Conservation (phyloP, 306 rosid genomes). For the Quercus bicolor region DNA sequence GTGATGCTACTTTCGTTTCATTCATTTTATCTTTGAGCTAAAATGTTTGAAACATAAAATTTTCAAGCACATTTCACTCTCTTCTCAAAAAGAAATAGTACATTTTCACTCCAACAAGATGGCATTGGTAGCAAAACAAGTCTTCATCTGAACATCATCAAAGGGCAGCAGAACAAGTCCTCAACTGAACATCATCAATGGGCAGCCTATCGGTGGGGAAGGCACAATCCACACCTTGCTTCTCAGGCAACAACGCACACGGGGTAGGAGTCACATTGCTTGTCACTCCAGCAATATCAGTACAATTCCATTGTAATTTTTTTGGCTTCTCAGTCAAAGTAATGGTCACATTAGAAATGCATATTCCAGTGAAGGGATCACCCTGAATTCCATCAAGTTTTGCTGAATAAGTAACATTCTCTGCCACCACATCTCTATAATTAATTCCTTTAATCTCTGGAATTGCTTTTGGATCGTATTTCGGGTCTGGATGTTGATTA, state of each 20-base stretch:
- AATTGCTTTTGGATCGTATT: slow-evolving; percentile 53
- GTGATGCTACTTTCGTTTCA: too few species aligned
- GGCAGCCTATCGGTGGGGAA: slow-evolving; percentile 49
- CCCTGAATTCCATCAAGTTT: slow-evolving; percentile 47
- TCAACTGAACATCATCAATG: slow-evolving; percentile 49
- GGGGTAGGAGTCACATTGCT: slow-evolving; percentile 55
- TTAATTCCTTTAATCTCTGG: slow-evolving; percentile 50
- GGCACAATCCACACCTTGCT: slow-evolving; percentile 29
- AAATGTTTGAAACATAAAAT: too few species aligned
- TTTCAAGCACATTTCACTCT: too few species aligned
- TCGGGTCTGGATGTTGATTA: slow-evolving; percentile 42
- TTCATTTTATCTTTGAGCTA: too few species aligned
- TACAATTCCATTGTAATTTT: slow-evolving; percentile 64
- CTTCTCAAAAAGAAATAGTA: too few species aligned
- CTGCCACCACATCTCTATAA: slow-evolving; percentile 46
- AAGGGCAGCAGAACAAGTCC: slow-evolving; percentile 32
- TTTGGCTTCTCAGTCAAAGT: slow-evolving; percentile 13
- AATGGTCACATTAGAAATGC: slow-evolving; percentile 50
- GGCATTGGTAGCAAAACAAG: too few species aligned
- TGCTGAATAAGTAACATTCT: slow-evolving; percentile 45
- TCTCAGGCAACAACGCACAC: slow-evolving; percentile 45
- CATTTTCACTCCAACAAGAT: too few species aligned
- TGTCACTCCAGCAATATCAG: slow-evolving; percentile 45
- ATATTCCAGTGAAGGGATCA: slow-evolving; percentile 54
- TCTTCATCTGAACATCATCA: too few species aligned